These are phyloP conservation scores for Calonectria crousiana DNA, from an alignment of 2,329 filamentous ascomycete species.

Conservation along the genomic window DNA sequence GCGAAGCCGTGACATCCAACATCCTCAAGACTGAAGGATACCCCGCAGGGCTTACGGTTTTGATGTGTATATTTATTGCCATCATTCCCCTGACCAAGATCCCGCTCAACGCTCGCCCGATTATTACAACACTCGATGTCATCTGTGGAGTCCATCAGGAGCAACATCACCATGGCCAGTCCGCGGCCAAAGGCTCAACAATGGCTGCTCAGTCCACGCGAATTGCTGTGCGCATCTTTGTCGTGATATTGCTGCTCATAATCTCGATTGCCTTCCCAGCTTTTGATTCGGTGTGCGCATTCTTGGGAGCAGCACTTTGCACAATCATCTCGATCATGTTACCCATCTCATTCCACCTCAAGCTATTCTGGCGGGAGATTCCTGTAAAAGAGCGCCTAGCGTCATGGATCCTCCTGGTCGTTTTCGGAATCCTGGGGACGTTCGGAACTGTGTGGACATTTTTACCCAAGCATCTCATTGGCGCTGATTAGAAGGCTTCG, in stretches of 20 bases:
- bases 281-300: constrained; percentile 91
- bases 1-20: constrained; percentile 91
- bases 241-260: constrained; percentile 78
- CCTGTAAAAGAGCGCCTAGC: constrained; percentile 70
- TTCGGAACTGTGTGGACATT: constrained; percentile 91
- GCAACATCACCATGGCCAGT: constrained; percentile 50
- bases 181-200: constrained; percentile 51
- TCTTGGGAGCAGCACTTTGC: constrained; percentile 90
- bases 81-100: constrained; percentile 97
- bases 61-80: constrained; percentile 88
- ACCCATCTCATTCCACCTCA: constrained; percentile 89
- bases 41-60: constrained; percentile 77
- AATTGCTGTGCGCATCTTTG: constrained; percentile 73
- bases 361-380: constrained; percentile 85
- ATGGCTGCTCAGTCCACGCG: constrained; percentile 62
- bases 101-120: constrained; percentile 89
- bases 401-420: constrained; percentile 76
- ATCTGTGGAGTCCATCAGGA: constrained; percentile 76
- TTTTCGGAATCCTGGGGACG: constrained; percentile 77
- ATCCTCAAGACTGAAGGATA: constrained; percentile 82
- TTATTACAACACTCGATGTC: constrained; percentile 87
- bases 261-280: constrained; percentile 79
- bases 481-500: constrained; percentile 54
- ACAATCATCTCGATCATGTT: constrained; percentile 95
- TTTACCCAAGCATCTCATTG: constrained; percentile 81